These are phyloP conservation scores for Metschnikowia kofuensis DNA, from an alignment of 805 yeast genomes.

Conservation along the genomic window DNA sequence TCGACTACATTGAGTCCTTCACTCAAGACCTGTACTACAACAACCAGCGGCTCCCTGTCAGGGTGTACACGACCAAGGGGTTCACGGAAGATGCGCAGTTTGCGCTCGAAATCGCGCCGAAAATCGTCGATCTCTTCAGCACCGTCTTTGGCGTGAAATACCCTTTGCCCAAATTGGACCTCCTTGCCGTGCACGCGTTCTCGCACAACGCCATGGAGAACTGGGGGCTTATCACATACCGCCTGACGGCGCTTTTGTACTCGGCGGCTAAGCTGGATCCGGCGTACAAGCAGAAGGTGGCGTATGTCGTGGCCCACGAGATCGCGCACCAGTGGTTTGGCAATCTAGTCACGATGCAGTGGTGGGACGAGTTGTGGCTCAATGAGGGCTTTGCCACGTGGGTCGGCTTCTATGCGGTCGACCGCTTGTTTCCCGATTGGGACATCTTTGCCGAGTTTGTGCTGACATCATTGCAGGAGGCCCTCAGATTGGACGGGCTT, in stretches of 20 bases:
- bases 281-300: conserved; percentile 63
- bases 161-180: conserved; percentile 79
- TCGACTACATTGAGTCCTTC: conserved; percentile 49
- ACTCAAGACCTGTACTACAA: conserved; percentile 37
- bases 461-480: conserved; percentile 48
- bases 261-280: conserved; percentile 46
- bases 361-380: conserved; percentile 93
- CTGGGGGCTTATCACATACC: conserved; percentile 76
- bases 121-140: conserved; percentile 49
- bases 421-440: conserved; percentile 76
- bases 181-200: conserved; percentile 75
- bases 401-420: conserved; percentile 71
- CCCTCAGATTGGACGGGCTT: conserved; percentile 54
- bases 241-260: conserved; percentile 51
- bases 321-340: conserved; percentile 94
- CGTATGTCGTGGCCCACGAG: conserved; percentile 83
- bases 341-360: conserved; percentile 82
- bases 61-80: conserved; percentile 53
- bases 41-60: conserved; percentile 44
- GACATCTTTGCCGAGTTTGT: conserved; percentile 61
- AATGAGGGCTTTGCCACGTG: conserved; percentile 91
- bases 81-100: conserved; percentile 44
- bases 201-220: conserved; percentile 91
- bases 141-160: conserved; percentile 50
- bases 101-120: conserved; percentile 48